Percentiles rank a stretch among this genome's conserved stretches.
These are phyloP conservation scores for Plasmodium yoelii DNA, from an alignment of 169 alveolate genomes.

Conservation along the genomic window DNA sequence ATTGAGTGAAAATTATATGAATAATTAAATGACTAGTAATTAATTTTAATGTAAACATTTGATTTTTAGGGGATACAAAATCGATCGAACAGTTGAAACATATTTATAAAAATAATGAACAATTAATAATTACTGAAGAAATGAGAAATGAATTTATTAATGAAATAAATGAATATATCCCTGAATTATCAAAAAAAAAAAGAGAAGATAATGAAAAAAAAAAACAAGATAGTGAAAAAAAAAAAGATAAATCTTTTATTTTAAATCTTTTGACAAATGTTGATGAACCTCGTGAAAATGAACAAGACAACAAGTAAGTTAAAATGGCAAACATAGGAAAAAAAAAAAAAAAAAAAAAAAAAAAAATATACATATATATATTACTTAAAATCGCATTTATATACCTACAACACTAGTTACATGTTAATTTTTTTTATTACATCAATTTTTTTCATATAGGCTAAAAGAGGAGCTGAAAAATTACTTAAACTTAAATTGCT, in stretches of 20 bases:
- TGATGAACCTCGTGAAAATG: slow-evolving; percentile 59
- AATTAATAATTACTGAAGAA: slow-evolving; percentile 11
- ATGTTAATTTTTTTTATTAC: background rate
- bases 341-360: no score
- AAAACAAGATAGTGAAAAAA: slow-evolving; percentile 54
- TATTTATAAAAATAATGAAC: slow-evolving; percentile 54
- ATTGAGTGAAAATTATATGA: no score
- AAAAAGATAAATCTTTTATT: slow-evolving; percentile 63
- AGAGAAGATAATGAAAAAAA: slow-evolving; percentile 53
- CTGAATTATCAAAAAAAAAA: slow-evolving; percentile 33
- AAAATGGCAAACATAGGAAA: background rate
- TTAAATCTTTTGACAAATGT: slow-evolving; percentile 42
- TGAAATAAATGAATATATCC: slow-evolving; percentile 44
- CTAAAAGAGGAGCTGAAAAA: slow-evolving; percentile 58
- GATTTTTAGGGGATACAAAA: slow-evolving; percentile 21
- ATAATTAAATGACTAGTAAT: no score
- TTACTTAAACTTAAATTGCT: slow-evolving; percentile 51
- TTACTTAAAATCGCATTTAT: background rate
- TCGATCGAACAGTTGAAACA: slow-evolving; percentile 45
- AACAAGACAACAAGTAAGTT: slow-evolving; percentile 26
- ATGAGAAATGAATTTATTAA: slow-evolving; percentile 30
- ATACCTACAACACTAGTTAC: background rate
- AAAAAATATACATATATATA: background rate
- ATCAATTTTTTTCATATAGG: no score
- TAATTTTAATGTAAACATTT: no score